Conservation (phyloP, 352 stramenopile species). For the Globisporangium parvum region DNA sequence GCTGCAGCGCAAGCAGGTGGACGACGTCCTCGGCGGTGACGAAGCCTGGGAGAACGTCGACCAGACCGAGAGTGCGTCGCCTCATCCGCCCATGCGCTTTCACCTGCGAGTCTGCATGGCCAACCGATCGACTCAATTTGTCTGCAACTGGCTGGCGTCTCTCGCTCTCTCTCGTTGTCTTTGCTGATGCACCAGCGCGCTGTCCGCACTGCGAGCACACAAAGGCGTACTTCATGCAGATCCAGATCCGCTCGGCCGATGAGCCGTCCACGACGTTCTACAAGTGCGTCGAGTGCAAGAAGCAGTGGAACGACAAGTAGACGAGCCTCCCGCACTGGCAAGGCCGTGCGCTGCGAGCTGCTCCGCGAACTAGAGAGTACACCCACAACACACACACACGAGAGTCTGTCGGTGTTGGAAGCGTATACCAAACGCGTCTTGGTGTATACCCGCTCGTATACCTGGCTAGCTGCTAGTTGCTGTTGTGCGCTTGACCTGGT, state of each 20-base stretch:
- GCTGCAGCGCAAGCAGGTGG: constrained; percentile 95
- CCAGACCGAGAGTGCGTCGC: constrained; percentile 87
- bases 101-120: not conserved
- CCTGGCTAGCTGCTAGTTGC: constrained; percentile 2
- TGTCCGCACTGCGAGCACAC: constrained; percentile 95
- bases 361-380: not conserved
- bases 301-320: constrained; percentile 94
- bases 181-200: constrained; percentile 32
- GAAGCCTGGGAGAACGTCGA: constrained; percentile 98
- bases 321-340: not conserved
- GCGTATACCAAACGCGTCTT: too few relatives aligned
- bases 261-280: constrained; percentile 99
- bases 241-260: constrained; percentile 98
- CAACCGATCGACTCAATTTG: constrained; percentile 1
- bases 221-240: constrained; percentile 99
- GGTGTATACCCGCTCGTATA: not conserved
- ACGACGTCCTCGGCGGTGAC: constrained; percentile 97
- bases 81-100: not conserved
- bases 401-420: too few relatives aligned
- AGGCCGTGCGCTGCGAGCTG: not conserved
- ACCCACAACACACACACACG: not conserved
- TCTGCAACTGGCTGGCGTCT: constrained; percentile 1
- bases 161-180: not conserved
- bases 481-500: constrained; percentile 4
- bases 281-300: constrained; percentile 97